Evolutionary conservation across 768 basidiomycete species (phyloP), one percentile per base, ranked within the genome.

Genomic region (Pseudohyphozyma bogoriensis): DNA sequence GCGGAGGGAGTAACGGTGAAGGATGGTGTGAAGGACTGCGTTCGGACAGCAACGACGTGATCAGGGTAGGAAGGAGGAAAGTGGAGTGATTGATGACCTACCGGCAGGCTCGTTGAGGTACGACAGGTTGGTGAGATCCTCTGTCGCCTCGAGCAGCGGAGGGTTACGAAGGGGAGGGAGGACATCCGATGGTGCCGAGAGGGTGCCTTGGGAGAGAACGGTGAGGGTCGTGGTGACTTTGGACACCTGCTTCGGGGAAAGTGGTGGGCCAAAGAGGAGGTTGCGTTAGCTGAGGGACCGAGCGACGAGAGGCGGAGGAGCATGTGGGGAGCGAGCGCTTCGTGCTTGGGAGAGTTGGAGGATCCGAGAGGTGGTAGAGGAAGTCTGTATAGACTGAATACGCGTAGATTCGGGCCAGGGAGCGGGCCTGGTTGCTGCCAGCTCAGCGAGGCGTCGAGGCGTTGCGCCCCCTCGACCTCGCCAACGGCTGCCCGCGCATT

Each of bases 41-140:
- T 24, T 12, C 33, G 36, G 36, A 32, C 11, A 32, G 16, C 22
- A 51, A 22, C 1, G 50, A 18, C 28, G 31, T 1, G 16, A 20
- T 24, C 3, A 10, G 26, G 3, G 26, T n/a, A 18, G 1, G 10
- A 2, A 15, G 11, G 13, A 24, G 18, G 32, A 12, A 40, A 26
- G 15, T 16, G 50, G 18, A 20, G 6, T 20, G 33, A 0, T 11
- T 4, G 20, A 26, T 16, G 22, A 70, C 81, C 52, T 68, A 92
- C 93, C 93, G 70, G 87, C 89, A 55, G 95, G 93, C 74, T 99
- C 95, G 73, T 97, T 97, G 67, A 99, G 79, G 79, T 97, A 91
- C 51, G 90, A 95, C 69, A 99, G 83, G 57, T 92, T 95, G 51
- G 95, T 92, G 72, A 99, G 80, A 79, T 99, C 95, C 76, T 99